A percentile compares a stretch with the other conserved stretches of the same genome.
Conservation (phyloP, 768 basidiomycete genomes). For the Termitomyces sp. region DNA sequence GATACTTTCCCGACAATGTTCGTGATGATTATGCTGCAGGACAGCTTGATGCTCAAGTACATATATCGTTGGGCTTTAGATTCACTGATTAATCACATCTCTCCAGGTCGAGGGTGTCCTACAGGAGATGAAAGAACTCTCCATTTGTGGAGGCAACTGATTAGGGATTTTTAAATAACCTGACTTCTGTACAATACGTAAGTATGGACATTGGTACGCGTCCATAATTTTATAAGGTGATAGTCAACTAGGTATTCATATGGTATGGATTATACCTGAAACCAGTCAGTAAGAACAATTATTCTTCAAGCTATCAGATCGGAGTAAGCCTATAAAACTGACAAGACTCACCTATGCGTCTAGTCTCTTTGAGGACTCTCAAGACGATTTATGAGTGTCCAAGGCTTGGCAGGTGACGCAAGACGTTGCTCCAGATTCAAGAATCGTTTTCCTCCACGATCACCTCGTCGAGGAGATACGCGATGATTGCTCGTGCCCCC, state of each 20-base stretch:
- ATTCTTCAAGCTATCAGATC: not conserved
- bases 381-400: conserved; percentile 16
- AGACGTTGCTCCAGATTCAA: conserved; percentile 21
- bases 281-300: not conserved
- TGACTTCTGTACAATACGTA: not conserved
- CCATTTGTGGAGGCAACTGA: conserved; percentile 75
- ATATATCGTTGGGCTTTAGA: conserved; percentile 5
- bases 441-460: conserved; percentile 6
- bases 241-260: not conserved
- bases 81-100: not conserved
- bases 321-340: not conserved
- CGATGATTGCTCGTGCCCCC: not conserved
- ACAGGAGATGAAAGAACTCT: conserved; percentile 93
- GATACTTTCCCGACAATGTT: conserved; percentile 86
- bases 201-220: conserved; percentile 1
- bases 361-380: not conserved
- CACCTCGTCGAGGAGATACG: conserved; percentile 11
- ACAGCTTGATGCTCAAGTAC: conserved; percentile 87
- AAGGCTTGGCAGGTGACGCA: conserved; percentile 14
- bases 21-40: conserved; percentile 97
- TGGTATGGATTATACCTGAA: not conserved
- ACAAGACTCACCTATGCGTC: not conserved
- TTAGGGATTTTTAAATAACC: not conserved
- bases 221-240: not conserved
- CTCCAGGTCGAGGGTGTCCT: conserved; percentile 88